These are phyloP conservation scores for Magnusiomyces sp. DNA, from an alignment of 1,139 yeast genomes.

Conservation along the genomic window DNA sequence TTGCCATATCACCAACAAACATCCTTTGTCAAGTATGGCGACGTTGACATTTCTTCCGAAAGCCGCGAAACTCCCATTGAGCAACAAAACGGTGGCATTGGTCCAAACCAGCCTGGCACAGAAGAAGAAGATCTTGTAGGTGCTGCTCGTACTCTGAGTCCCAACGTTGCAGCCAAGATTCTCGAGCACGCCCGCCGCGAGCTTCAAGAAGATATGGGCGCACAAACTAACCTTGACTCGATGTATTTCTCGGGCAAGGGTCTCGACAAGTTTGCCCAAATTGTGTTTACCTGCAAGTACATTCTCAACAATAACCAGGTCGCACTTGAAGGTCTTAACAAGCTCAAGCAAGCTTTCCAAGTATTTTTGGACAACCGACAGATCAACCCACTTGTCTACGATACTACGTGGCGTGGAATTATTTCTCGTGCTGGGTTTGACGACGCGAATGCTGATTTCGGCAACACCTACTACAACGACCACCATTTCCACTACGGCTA, in stretches of 20 bases:
- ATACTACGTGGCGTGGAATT: constrained; percentile 57
- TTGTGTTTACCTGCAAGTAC: constrained; percentile 50
- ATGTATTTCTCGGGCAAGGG: constrained; percentile 66
- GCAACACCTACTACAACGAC: constrained; percentile 59
- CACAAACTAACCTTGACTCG: constrained; percentile 42
- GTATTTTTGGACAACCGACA: constrained; percentile 45
- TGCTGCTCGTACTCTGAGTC: no score
- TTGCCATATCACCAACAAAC: constrained; percentile 34
- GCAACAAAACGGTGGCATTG: no score
- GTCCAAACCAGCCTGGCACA: no score
- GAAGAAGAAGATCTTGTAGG: no score
- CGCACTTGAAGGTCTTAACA: constrained; percentile 35
- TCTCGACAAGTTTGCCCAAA: constrained; percentile 64
- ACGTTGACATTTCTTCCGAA: neutral
- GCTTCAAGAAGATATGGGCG: constrained; percentile 45
- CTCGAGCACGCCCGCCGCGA: constrained; percentile 30
- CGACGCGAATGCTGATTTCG: constrained; percentile 49
- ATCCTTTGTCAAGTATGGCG: neutral
- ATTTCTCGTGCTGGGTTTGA: constrained; percentile 42
- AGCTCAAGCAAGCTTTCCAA: constrained; percentile 47
- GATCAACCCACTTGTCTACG: constrained; percentile 56
- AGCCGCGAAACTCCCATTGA: no score
- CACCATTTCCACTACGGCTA: constrained; percentile 75
- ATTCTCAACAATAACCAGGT: constrained; percentile 17
- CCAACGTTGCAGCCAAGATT: no score